Conservation (phyloP, 208 protist species). For the Trypanosoma brucei region DNA sequence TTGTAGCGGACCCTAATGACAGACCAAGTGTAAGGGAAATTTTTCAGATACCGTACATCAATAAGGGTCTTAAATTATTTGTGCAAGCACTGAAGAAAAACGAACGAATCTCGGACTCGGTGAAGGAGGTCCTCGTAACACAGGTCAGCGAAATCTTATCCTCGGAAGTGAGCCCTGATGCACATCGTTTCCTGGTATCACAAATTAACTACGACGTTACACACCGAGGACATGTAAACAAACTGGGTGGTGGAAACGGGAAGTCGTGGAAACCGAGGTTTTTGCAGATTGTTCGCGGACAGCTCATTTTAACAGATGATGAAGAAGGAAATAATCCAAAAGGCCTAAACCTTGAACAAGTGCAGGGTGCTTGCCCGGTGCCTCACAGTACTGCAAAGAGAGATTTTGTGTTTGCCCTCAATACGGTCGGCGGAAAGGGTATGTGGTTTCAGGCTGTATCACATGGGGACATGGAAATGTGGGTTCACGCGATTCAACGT, state of each 20-base stretch:
- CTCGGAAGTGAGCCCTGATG: conserved; percentile 20
- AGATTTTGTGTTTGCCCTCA: conserved; percentile 78
- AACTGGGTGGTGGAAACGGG: conserved; percentile 52
- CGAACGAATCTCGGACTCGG: conserved; percentile 45
- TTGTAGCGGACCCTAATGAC: conserved; percentile 66
- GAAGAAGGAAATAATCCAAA: conserved; percentile 68
- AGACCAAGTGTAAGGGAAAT: conserved; percentile 65
- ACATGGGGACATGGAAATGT: conserved; percentile 73
- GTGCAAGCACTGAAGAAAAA: conserved; percentile 82
- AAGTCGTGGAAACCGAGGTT: conserved; percentile 70
- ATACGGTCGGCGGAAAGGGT: conserved; percentile 76
- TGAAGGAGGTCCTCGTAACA: conserved; percentile 53
- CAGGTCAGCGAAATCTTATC: conserved; percentile 75
- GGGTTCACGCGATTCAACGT: conserved; percentile 73
- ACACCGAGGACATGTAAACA: conserved; percentile 65
- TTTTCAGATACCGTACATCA: conserved; percentile 71
- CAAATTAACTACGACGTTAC: conserved; percentile 73
- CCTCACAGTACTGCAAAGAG: conserved; percentile 43
- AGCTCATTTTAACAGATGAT: conserved; percentile 71
- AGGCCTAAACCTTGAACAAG: conserved; percentile 72
- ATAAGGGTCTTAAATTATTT: conserved; percentile 75
- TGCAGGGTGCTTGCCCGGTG: conserved; percentile 77
- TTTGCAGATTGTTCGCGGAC: conserved; percentile 63
- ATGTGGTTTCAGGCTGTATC: conserved; percentile 82
- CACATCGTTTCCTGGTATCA: conserved; percentile 30